Conservation (phyloP, 2,329 filamentous ascomycete genomes). For the Aureobasidium lini region DNA sequence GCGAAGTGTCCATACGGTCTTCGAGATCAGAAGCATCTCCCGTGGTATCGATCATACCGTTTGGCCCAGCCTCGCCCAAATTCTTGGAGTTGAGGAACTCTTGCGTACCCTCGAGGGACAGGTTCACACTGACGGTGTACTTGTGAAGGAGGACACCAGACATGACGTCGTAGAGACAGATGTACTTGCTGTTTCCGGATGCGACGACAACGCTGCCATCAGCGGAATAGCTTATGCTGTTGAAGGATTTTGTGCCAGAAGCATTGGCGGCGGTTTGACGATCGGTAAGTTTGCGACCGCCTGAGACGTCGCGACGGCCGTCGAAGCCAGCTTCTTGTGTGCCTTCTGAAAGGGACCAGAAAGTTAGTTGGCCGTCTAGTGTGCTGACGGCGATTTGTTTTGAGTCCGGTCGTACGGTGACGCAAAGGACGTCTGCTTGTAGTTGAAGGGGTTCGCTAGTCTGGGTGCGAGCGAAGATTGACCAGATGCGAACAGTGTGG, state of each 20-base stretch:
- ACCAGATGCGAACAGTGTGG: constrained; percentile 91
- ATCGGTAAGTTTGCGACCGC: constrained; percentile 81
- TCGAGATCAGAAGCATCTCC: constrained; percentile 86
- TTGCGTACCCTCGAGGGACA: constrained; percentile 92
- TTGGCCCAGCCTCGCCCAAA: constrained; percentile 82
- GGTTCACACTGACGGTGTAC: constrained; percentile 89
- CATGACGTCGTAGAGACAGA: constrained; percentile 90
- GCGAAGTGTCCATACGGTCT: constrained; percentile 66
- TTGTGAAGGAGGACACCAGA: constrained; percentile 90
- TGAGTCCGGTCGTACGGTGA: constrained; percentile 84
- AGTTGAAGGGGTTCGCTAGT: constrained; percentile 90
- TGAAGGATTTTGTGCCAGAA: constrained; percentile 83
- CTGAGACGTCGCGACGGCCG: constrained; percentile 84
- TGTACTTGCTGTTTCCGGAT: constrained; percentile 95
- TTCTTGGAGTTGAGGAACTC: constrained; percentile 92
- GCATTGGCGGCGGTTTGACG: constrained; percentile 86
- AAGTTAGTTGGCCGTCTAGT: constrained; percentile 85
- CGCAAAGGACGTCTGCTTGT: constrained; percentile 79
- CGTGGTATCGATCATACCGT: constrained; percentile 76
- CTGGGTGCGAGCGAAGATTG: constrained; percentile 86
- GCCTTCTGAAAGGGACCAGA: constrained; percentile 87
- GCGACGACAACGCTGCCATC: constrained; percentile 88
- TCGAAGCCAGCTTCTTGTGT: constrained; percentile 81
- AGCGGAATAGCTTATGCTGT: constrained; percentile 79
- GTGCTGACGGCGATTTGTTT: constrained; percentile 87